Conservation (phyloP, 2,329 filamentous ascomycete species). For the Anisogramma anomala region DNA sequence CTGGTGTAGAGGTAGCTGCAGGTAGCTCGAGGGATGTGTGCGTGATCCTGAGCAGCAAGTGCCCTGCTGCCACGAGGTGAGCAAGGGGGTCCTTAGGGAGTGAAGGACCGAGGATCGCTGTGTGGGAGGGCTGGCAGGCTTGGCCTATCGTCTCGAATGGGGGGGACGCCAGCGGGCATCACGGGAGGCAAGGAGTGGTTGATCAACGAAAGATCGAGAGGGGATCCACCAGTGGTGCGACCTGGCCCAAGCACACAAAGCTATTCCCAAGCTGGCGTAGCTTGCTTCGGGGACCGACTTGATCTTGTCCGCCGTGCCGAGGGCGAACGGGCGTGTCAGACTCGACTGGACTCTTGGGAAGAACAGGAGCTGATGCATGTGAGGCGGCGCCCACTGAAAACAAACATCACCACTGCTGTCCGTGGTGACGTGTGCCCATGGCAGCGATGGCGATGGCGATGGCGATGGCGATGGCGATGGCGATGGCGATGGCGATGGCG, state of each 20-base stretch:
- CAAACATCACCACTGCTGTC: too few relatives aligned
- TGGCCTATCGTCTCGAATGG: slow-evolving; percentile 6
- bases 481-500: neutral
- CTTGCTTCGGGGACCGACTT: slow-evolving; percentile 7
- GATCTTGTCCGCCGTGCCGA: neutral
- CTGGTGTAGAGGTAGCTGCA: slow-evolving; percentile 7
- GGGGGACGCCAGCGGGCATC: slow-evolving; percentile 3
- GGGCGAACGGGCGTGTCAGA: too few relatives aligned
- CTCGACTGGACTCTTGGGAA: too few relatives aligned
- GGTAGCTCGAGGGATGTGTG: slow-evolving; percentile 9
- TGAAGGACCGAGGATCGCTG: slow-evolving; percentile 7
- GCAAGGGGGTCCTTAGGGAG: slow-evolving; percentile 5
- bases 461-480: too few relatives aligned
- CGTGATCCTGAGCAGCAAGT: slow-evolving; percentile 2
- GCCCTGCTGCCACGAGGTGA: slow-evolving; percentile 13
- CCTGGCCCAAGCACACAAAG: slow-evolving; percentile 3
- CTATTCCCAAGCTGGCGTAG: slow-evolving; percentile 4
- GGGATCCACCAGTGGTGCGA: slow-evolving; percentile 5
- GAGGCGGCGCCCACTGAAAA: too few relatives aligned
- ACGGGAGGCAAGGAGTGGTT: neutral
- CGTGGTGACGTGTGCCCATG: too few relatives aligned
- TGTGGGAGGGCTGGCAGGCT: slow-evolving; percentile 8
- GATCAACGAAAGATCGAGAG: neutral
- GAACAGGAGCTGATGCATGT: too few relatives aligned
- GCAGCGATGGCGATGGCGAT: too few relatives aligned